phyloP scores from a whole-genome alignment of 2,329 filamentous ascomycete genomes.

The Ceratocystis papillata region DNA sequence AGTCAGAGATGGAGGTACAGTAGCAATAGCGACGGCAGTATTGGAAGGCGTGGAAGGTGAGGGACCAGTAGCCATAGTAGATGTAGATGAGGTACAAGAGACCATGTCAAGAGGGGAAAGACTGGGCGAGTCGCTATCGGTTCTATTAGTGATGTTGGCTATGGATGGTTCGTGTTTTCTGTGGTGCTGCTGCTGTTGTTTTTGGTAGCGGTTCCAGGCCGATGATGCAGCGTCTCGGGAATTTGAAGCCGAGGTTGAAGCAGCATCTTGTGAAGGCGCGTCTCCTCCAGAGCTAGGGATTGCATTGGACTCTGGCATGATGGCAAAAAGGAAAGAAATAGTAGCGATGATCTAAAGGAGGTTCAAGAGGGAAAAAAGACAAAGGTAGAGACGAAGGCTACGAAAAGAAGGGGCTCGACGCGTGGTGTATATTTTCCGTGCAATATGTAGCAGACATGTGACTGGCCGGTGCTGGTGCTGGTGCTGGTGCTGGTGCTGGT shows the following conservation, averaged over 20 bases:
- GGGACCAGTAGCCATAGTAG: neutral
- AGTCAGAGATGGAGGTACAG: neutral
- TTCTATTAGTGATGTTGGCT: slow-evolving; percentile 12
- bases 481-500: neutral
- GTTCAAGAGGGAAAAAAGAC: neutral
- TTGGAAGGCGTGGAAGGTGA: slow-evolving; percentile 5
- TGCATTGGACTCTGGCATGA: neutral
- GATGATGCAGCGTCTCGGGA: slow-evolving; percentile 8
- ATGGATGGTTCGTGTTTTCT: slow-evolving; percentile 9
- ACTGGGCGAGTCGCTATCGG: slow-evolving; percentile 1
- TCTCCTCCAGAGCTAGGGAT: neutral
- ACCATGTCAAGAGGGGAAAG: neutral
- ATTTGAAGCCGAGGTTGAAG: neutral
- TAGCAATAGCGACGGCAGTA: slow-evolving; percentile 2
- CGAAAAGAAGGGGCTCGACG: neutral
- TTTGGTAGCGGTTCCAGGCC: slow-evolving; percentile 8
- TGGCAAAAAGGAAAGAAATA: neutral
- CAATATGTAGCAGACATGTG: slow-evolving; percentile 3
- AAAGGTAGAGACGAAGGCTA: neutral
- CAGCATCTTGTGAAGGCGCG: neutral
- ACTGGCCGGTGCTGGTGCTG: neutral
- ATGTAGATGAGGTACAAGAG: neutral
- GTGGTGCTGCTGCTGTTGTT: slow-evolving; percentile 3
- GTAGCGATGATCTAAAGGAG: neutral
- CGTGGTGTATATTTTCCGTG: neutral